phyloP scores from a whole-genome alignment of 805 yeast species.

The Metschnikowia cubensis region DNA sequence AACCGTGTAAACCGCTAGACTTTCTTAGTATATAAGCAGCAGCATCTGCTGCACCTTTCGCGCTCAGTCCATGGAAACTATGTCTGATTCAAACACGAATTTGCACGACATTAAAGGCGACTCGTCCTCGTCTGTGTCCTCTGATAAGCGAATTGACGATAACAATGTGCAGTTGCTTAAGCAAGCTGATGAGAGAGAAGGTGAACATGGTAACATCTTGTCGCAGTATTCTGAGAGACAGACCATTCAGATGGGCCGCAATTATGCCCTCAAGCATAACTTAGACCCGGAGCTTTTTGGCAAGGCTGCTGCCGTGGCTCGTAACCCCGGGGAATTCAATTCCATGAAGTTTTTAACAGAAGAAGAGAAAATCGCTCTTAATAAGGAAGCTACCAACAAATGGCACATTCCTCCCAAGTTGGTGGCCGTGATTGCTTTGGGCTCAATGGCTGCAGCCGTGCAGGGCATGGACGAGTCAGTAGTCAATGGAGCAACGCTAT shows the following conservation, averaged over 20 bases:
- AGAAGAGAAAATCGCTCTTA: conserved; percentile 45
- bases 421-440: conserved; percentile 50
- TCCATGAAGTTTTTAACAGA: conserved; percentile 48
- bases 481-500: conserved; percentile 61
- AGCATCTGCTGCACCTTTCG: background rate
- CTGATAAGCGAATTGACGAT: background rate
- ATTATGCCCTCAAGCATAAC: conserved; percentile 54
- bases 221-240: conserved; percentile 59
- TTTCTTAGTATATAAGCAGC: background rate
- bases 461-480: conserved; percentile 78
- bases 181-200: conserved; percentile 12
- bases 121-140: conserved; percentile 6
- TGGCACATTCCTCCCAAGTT: conserved; percentile 47
- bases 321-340: conserved; percentile 53
- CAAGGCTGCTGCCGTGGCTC: conserved; percentile 56
- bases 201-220: conserved; percentile 23
- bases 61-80: background rate
- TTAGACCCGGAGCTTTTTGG: conserved; percentile 59
- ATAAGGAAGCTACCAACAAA: conserved; percentile 42
- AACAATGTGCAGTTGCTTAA: conserved; percentile 5
- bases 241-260: conserved; percentile 66
- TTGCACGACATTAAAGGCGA: conserved; percentile 6
- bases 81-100: conserved; percentile 5
- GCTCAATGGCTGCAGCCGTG: conserved; percentile 66
- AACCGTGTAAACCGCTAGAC: background rate